Conservation (phyloP, 1,284 basidiomycete species). For the Athelia psychrophila region DNA sequence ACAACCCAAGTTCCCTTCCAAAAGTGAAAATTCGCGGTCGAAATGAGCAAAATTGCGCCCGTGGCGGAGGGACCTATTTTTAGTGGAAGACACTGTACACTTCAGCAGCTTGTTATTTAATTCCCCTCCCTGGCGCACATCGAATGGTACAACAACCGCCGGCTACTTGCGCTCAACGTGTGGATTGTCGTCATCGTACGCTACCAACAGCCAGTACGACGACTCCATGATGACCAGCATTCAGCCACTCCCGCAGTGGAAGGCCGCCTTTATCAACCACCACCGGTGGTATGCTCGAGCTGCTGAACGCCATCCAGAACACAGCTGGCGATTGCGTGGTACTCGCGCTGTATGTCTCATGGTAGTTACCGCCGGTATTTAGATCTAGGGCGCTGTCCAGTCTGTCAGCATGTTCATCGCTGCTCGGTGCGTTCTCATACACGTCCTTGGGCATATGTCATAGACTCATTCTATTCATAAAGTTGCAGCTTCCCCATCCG, state of each 20-base stretch:
- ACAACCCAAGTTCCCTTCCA: too few relatives aligned
- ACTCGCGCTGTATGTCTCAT: conserved; percentile 71
- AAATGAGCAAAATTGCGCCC: too few relatives aligned
- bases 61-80: too few relatives aligned
- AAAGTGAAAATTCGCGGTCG: too few relatives aligned
- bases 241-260: conserved; percentile 63
- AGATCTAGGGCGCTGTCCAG: conserved; percentile 68
- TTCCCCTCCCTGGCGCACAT: too few relatives aligned
- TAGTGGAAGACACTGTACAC: too few relatives aligned
- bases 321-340: conserved; percentile 63
- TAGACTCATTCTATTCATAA: neutral
- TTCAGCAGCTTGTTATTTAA: too few relatives aligned
- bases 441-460: conserved; percentile 5
- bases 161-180: conserved; percentile 58
- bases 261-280: conserved; percentile 54
- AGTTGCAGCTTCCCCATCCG: conserved; percentile 67
- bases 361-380: conserved; percentile 61
- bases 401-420: conserved; percentile 82
- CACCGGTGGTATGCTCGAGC: conserved; percentile 53
- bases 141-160: conserved; percentile 72
- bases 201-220: conserved; percentile 76
- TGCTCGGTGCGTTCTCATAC: conserved; percentile 49
- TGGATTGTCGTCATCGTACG: conserved; percentile 74
- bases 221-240: conserved; percentile 78
- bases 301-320: conserved; percentile 76